Evolutionary conservation across 2,329 filamentous ascomycete genomes (phyloP).

Genomic region (Leptographium procerum): DNA sequence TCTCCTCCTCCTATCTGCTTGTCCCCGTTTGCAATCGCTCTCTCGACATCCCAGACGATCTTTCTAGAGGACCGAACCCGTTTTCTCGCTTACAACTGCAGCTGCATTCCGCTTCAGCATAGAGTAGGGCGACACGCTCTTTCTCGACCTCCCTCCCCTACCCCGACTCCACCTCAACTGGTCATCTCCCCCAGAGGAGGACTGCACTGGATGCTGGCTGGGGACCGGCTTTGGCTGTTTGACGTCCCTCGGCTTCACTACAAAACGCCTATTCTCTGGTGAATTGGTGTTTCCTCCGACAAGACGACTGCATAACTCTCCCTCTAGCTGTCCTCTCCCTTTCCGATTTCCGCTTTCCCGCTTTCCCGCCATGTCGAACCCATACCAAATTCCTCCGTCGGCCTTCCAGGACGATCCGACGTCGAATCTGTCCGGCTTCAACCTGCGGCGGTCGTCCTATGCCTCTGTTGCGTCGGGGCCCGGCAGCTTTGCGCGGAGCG

Average conservation of each 20-base stretch:
- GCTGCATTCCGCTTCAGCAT: background rate
- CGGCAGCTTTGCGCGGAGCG: constrained; percentile 24
- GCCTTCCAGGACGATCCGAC: constrained; percentile 22
- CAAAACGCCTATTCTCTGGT: background rate
- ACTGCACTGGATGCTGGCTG: background rate
- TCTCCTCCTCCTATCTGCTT: background rate
- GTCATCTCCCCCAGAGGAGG: background rate
- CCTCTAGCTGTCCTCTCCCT: constrained; percentile 2
- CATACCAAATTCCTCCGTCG: constrained; percentile 24
- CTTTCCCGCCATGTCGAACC: constrained; percentile 28
- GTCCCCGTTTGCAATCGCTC: background rate
- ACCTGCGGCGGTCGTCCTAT: constrained; percentile 26
- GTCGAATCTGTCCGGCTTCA: constrained; percentile 15
- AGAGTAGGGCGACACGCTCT: background rate
- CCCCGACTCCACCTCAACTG: background rate
- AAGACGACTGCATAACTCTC: background rate
- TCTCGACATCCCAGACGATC: background rate
- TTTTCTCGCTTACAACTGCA: background rate
- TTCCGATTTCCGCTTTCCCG: constrained; percentile 10
- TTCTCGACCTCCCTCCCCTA: background rate
- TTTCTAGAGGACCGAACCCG: background rate
- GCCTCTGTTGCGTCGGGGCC: constrained; percentile 29
- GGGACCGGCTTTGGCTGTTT: background rate
- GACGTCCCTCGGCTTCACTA: background rate
- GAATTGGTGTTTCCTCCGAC: background rate